Base-by-base conservation (phyloP, 2,329 filamentous ascomycete species). In the Scorias spongiosa region DNA sequence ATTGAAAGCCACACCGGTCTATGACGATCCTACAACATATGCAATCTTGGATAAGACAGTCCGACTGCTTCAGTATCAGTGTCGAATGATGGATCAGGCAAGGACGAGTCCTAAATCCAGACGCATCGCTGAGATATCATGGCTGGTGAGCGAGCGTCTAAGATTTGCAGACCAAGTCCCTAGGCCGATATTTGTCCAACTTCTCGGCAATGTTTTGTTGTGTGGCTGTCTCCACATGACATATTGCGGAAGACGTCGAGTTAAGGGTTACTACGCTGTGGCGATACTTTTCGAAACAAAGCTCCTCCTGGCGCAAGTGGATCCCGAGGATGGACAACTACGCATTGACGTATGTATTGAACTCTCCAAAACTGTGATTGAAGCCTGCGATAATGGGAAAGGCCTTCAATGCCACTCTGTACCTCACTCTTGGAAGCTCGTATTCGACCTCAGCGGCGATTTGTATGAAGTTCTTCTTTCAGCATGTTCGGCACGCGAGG, bases 361-460 rank as follows among this genome's bases (percentile, higher is more conserved):
- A 41, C 64, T 93, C 28, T 70, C 68, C 39, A 77, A 76, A 46
- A 67, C 78, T 41, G 80, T 69, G 45, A 63, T 91, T 28, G 82
- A 88, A 57, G 76, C 83, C 44, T 67, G 76, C 2, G 81, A 88
- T 56, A 88, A 89, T 58, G 80, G 81, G 15, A 73, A 77, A 70
- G 84, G 84, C 0, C 60, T 96, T 7, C 86, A 89, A 68, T 95
- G 87, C 55, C 81, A 91, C 49, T 84, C 83, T 2, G 84, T 84
- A 1, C 79, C 84, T 0, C 84, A 84, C 60, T 91, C 87, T 1
- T 96, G 88, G 89, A 98, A 96, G 59, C 56, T 95, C 10, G 71
- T 85, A 2, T 95, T 96, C 55, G 80, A 91, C 58, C 76, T 76
- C 50, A 72, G 81, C 45, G 75, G 82, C 51, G 78, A 83, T 47